Base-by-base conservation (phyloP, 306 rosid genomes). In the Lathyrus tuberosus region DNA sequence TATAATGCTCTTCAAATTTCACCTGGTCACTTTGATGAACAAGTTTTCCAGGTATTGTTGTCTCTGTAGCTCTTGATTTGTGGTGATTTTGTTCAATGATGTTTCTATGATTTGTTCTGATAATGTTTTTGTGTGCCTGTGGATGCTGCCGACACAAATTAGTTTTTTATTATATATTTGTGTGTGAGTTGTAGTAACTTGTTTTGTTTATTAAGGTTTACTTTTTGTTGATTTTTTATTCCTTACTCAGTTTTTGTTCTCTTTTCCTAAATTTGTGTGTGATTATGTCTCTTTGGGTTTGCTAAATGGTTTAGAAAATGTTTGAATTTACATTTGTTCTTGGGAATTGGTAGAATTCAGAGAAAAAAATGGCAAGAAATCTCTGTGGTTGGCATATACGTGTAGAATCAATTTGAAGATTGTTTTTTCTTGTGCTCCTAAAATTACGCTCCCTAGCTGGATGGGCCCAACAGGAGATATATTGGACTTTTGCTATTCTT, bases 1-100 rank as follows among this genome's bases (percentile, higher is more conserved):
- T 87, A 94, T 78, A 83, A 94, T 74, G 92, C 99, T 72, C 97
- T 94, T 49, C 99, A 94, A 86, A 76, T 79, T 81, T 87, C 95
- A 61, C 99, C 95, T 11, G 97, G 99, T 73, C 85, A 15, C 22
- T 94, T 87, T 70, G 79, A 94, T 75, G 99, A 94, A 78, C 83
- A 81, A 56, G 88, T 84, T 70, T 94, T 94, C 70, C 70, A 87
- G 97, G 99, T 94, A 85, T 49, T 66, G 53, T 76, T 6, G 15
- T 72, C n/a, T 76, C 0, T 66, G 42, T 51, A 26, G 41, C 46
- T 67, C 58, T 17, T 72, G 40, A 31, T 83, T 18, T 81, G 10
- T 10, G 33, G 8, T 16, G 35, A n/a, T 70, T 77, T 28, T 62
- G 54, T 44, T 26, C 15, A 26, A 9, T 42, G 66, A 10, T 74